Evolutionary conservation across 2,329 filamentous ascomycete genomes (phyloP).

Genomic region (Gliomastix tumulicola): DNA sequence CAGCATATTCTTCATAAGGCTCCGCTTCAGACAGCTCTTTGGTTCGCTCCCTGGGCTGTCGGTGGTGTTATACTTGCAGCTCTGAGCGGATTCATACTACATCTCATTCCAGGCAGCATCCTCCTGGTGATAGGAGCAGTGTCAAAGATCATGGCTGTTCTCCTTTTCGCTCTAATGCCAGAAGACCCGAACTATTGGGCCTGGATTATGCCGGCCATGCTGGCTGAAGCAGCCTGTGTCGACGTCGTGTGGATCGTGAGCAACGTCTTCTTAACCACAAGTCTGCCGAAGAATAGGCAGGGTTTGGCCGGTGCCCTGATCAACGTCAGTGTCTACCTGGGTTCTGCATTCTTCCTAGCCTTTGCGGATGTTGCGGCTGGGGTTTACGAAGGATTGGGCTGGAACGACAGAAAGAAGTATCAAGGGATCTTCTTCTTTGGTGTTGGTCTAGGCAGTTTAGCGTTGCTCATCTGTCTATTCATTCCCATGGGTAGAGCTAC

Average conservation of each 20-base stretch:
- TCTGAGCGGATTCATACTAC: constrained; percentile 46
- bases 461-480: too few relatives aligned
- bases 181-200: constrained; percentile 51
- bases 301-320: constrained; percentile 59
- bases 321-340: constrained; percentile 54
- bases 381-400: constrained; percentile 7
- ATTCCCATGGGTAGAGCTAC: too few relatives aligned
- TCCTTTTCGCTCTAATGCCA: constrained; percentile 52
- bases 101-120: constrained; percentile 44
- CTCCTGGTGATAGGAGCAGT: constrained; percentile 45
- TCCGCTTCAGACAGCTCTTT: constrained; percentile 49
- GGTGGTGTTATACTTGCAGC: constrained; percentile 51
- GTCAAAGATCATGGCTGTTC: constrained; percentile 39
- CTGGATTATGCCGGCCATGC: constrained; percentile 54
- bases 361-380: constrained; percentile 53
- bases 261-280: constrained; percentile 62
- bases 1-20: constrained; percentile 41
- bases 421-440: too few relatives aligned
- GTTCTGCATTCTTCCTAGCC: constrained; percentile 56
- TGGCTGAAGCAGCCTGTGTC: constrained; percentile 55
- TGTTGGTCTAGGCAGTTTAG: too few relatives aligned
- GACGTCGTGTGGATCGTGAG: constrained; percentile 61
- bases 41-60: constrained; percentile 50
- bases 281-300: constrained; percentile 49
- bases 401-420: constrained; percentile 9